Base-by-base conservation (phyloP, 495 filamentous ascomycete genomes). In the Stereocaulon alpinum region DNA sequence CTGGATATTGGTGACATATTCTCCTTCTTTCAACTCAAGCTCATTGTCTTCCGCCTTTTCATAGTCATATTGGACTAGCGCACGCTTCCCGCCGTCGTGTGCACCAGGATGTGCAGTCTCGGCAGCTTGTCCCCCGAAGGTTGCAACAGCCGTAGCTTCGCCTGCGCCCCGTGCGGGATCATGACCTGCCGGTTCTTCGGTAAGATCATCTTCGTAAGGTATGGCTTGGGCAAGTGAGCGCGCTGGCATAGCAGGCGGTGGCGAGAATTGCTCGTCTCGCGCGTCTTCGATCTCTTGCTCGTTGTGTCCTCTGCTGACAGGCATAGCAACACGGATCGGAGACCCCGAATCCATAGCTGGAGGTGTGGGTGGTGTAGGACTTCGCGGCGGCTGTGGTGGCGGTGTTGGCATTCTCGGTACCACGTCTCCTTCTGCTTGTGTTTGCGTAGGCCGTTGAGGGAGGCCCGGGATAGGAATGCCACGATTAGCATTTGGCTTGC, bases 21-120 rank as follows among this genome's bases (percentile, higher is more conserved):
- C 89, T 18, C 91, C 90, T 71, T 99, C 93, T n/a, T 76, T 77
- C 4, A 99, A 77, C 58, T 95, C 88, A 45, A 97, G 76, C 70
- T 99, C 93, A 68, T 99, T 99, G 58, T 95, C 89, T 71, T 99
- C 93, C 3, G 88, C 90, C 69, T 91, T 96, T 61, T 96, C 91
- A 64, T 99, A 99, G 67, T 99, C 94, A 70, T 89, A 99, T 61
- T 94, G 86, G 49, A 91, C 79, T 37, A 95, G 56, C 4, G 93
- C 93, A 32, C 81, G 82, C 63, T 82, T 82, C 56, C 83, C 88
- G 12, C 76, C 68, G 18, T 61, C 63, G 3, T 65, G 61, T 17
- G 66, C 63, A 30, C 66, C 62, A 55, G 60, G 59, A 3, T 64
- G 64, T 11, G 66, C 27, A 6, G 70, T 52, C 12, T 68, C 71